Base-by-base conservation (phyloP, 2,329 filamentous ascomycete species). In the Fusarium chlamydosporum region DNA sequence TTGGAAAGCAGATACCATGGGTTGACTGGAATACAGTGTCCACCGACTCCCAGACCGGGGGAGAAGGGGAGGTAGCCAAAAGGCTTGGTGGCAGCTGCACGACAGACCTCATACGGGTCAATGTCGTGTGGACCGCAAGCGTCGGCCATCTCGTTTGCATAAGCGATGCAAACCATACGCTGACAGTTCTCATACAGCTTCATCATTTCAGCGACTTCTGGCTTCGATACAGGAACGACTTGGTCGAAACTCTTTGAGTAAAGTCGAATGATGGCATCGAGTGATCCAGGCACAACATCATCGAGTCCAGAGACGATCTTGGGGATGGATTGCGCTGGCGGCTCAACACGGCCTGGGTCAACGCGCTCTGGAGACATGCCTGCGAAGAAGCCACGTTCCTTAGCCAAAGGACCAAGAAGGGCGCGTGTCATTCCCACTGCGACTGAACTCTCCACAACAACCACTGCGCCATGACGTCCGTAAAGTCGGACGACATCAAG, bases 181-280 rank as follows among this genome's bases (percentile, higher is more conserved):
- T 87, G 84, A 70, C 85, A 88, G 71, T 87, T 88, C 62, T 87
- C 85, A 70, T 86, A 88, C 13, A 88, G 76, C 75, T 88, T 88
- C 65, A 82, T 84, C 83, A 87, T 86, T 74, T 87, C 85, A 2
- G 85, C 85, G 2, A 86, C 84, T 68, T 88, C 85, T 2, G 85
- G 84, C 31, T 75, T 76, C 12, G 83, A 84, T 31, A 87, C 84
- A 0, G 82, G 79, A 8, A 86, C 78, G 7, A 87, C 77, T 0
- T 75, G 72, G 50, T 85, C 77, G 64, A 86, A 87, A 2, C 81
- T 82, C n/a, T 74, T 71, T 4, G 76, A 76, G 72, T 87, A 87
- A 6, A 87, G 73, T 8, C 74, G 68, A 8, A 73, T 61, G 54
- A 87, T 85, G 34, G 78, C 76, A 10, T 79, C 71, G 3, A 85